A percentile compares a stretch with the other conserved stretches of the same genome.
phyloP scores from a whole-genome alignment of 768 basidiomycete species.

The Chiua virens region DNA sequence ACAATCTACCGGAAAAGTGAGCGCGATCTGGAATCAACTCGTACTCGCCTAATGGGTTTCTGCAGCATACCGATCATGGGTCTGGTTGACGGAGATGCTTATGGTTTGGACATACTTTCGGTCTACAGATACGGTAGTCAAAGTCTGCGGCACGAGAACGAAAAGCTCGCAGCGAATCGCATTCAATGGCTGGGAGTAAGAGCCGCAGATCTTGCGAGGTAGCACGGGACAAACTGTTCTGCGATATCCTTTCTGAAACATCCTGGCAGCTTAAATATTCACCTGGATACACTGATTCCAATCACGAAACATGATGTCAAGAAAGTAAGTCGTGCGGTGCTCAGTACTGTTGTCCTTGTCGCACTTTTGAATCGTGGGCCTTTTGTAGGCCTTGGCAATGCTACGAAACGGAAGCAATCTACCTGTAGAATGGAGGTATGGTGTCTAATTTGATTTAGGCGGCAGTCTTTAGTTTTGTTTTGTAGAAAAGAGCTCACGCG shows the following conservation, averaged over 20 bases:
- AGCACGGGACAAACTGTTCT: slow-evolving; percentile 12
- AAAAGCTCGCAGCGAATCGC: slow-evolving; percentile 63
- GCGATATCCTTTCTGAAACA: background rate
- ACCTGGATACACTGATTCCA: slow-evolving; percentile 61
- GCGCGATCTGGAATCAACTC: slow-evolving; percentile 11
- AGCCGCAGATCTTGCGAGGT: slow-evolving; percentile 67
- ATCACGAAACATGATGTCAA: slow-evolving; percentile 70
- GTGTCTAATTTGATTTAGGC: slow-evolving; percentile 1
- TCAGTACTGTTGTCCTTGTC: background rate
- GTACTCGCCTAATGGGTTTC: background rate
- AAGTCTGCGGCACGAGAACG: slow-evolving; percentile 67
- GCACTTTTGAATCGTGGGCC: background rate
- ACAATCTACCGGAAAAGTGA: slow-evolving; percentile 62
- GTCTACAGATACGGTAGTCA: slow-evolving; percentile 83
- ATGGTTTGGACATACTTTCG: slow-evolving; percentile 89
- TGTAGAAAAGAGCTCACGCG: slow-evolving; percentile 74
- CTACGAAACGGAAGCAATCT: slow-evolving; percentile 44
- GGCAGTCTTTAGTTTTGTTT: slow-evolving; percentile 2
- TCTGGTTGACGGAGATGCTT: slow-evolving; percentile 89
- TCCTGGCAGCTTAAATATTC: slow-evolving; percentile 54
- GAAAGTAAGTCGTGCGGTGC: slow-evolving; percentile 49
- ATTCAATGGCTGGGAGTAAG: slow-evolving; percentile 82
- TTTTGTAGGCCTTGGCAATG: slow-evolving; percentile 61
- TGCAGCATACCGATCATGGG: slow-evolving; percentile 73
- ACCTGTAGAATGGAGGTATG: slow-evolving; percentile 70